Base-by-base conservation (phyloP, 306 rosid species). In the Malus sieversii region DNA sequence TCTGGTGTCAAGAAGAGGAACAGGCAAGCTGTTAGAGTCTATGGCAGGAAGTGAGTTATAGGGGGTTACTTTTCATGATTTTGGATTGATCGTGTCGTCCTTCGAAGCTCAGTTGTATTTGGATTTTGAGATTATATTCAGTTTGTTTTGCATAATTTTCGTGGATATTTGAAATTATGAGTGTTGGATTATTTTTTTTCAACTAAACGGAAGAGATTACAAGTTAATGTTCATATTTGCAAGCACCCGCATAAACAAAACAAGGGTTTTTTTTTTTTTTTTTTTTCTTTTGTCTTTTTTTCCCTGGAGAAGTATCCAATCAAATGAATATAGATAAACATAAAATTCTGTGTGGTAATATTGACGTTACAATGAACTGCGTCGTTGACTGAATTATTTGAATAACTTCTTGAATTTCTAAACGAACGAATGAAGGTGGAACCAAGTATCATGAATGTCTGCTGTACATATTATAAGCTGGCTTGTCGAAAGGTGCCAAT, bases 1-100 rank as follows among this genome's bases (percentile, higher is more conserved):
- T 95, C 97, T 19, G 99, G 99, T 68, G 91, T 66, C 32, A 93
- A 91, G 94, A 93, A 93, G 90, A 93, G 88, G 90, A 93, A 90
- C 78, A 93, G 97, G 72, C 96, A 90, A 67, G 91, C 88, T 2
- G 68, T 79, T 79, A 89, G 66, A 83, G 59, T 73, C 76, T 72
- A 0, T 74, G 85, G 87, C 60, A 63, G 86, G 68, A 70, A 82
- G 64, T 85, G 82, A 85, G 67, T 19, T 18, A 30, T 20, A 27
- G 46, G 60, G 40, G 11, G 71, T 63, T 38, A 10, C 18, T 62
- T 44, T 65, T 48, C 19, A 19, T 60, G 29, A 18, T 75, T 55
- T 73, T 68, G 51, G 73, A 18, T 67, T 76, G 20, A 3, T 30
- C 2, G 44, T 13, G 45, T 44, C 20, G 6, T 62, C 42, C 53